Evolutionary conservation across 1,139 yeast species (phyloP).

Genomic region (Geotrichum bryndzae): DNA sequence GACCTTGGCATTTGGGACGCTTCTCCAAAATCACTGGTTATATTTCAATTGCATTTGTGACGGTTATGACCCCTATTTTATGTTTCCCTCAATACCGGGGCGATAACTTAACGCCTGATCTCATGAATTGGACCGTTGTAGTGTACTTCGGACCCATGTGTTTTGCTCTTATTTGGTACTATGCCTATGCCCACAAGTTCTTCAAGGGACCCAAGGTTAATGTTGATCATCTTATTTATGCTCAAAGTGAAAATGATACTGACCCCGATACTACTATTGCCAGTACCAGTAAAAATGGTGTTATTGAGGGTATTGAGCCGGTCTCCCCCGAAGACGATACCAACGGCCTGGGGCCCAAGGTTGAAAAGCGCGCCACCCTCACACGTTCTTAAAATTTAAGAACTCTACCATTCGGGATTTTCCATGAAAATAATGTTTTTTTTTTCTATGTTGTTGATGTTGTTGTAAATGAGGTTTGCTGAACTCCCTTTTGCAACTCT

Average conservation of each 20-base stretch:
- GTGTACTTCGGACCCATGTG: slow-evolving; percentile 64
- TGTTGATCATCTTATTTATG: slow-evolving; percentile 36
- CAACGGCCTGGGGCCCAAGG: not conserved
- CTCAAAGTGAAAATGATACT: slow-evolving; percentile 29
- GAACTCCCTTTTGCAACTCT: no score
- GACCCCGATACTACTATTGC: not conserved
- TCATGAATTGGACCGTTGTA: slow-evolving; percentile 67
- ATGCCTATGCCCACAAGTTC: slow-evolving; percentile 55
- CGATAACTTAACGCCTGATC: slow-evolving; percentile 40
- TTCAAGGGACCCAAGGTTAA: slow-evolving; percentile 66
- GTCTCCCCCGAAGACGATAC: not conserved
- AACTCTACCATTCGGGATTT: no score
- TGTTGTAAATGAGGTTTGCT: no score
- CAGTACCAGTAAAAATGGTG: not conserved
- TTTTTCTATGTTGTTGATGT: no score
- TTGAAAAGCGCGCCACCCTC: slow-evolving; percentile 3
- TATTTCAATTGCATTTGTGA: slow-evolving; percentile 38
- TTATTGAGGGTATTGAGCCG: slow-evolving; percentile 17
- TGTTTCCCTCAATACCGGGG: slow-evolving; percentile 57
- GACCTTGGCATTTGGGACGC: slow-evolving; percentile 66
- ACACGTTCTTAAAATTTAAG: not conserved
- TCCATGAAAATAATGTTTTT: no score
- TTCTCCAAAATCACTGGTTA: slow-evolving; percentile 42
- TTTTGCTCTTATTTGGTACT: slow-evolving; percentile 48
- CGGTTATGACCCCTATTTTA: slow-evolving; percentile 59